phyloP scores from a whole-genome alignment of 2,329 filamentous ascomycete genomes.

The Nemania diffusa region DNA sequence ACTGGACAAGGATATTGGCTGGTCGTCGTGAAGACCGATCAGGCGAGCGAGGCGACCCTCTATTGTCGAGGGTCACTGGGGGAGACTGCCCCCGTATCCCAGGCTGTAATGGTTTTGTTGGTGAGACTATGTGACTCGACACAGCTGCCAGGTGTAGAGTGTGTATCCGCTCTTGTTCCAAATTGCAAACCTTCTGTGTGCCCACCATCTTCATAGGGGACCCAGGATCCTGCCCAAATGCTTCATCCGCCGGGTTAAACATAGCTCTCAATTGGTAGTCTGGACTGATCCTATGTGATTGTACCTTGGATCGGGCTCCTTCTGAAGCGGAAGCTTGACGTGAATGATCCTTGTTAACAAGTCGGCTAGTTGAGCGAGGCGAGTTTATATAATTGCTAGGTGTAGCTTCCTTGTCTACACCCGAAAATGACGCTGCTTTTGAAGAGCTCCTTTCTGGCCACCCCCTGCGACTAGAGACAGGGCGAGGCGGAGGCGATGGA shows the following conservation, averaged over 20 bases:
- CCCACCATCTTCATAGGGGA: conserved; percentile 5
- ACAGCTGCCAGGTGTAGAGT: conserved; percentile 4
- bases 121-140: background rate
- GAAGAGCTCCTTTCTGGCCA: conserved; percentile 42
- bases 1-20: conserved; percentile 28
- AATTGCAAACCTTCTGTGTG: background rate
- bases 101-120: background rate
- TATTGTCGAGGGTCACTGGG: background rate
- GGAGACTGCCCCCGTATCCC: conserved; percentile 7
- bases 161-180: conserved; percentile 16
- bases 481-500: conserved; percentile 13
- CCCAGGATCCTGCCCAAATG: conserved; percentile 5
- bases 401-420: background rate
- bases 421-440: conserved; percentile 19
- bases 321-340: background rate
- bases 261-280: conserved; percentile 24
- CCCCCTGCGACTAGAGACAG: conserved; percentile 6
- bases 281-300: conserved; percentile 11
- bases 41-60: conserved; percentile 9
- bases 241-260: conserved; percentile 25
- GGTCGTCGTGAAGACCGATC: conserved; percentile 10
- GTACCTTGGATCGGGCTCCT: conserved; percentile 5
- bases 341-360: background rate
- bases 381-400: background rate
- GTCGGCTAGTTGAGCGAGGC: conserved; percentile 9